phyloP scores from a whole-genome alignment of 2,329 filamentous ascomycete species.

The Penicillium thymicola region DNA sequence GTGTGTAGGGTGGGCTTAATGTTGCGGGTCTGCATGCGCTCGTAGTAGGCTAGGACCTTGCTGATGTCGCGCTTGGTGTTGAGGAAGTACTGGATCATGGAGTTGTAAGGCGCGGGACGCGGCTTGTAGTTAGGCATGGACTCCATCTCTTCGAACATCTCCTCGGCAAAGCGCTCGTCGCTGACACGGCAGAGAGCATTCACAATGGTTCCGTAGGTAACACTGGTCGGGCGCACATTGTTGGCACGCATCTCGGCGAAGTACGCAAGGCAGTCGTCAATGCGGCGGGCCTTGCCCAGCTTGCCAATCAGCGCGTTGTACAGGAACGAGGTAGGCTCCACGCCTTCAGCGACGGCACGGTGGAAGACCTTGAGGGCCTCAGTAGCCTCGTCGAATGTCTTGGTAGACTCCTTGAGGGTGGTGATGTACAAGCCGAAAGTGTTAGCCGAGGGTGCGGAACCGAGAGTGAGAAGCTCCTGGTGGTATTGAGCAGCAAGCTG shows the following conservation, averaged over 20 bases:
- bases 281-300: constrained; percentile 93
- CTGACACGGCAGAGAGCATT: constrained; percentile 96
- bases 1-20: constrained; percentile 94
- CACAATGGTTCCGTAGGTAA: constrained; percentile 97
- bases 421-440: constrained; percentile 99
- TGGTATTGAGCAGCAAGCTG: constrained; percentile 81
- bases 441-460: constrained; percentile 88
- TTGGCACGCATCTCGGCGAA: constrained; percentile 95
- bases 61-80: constrained; percentile 93
- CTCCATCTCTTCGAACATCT: constrained; percentile 99
- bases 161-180: constrained; percentile 95
- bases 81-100: constrained; percentile 99
- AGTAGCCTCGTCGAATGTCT: constrained; percentile 95
- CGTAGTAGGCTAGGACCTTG: constrained; percentile 92
- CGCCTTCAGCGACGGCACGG: constrained; percentile 86
- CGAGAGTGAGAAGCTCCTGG: constrained; percentile 86
- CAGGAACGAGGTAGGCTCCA: constrained; percentile 92
- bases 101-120: constrained; percentile 94
- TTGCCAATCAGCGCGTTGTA: constrained; percentile 99
- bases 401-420: constrained; percentile 94
- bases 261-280: constrained; percentile 97
- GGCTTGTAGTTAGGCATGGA: constrained; percentile 98
- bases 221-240: constrained; percentile 90
- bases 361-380: constrained; percentile 98
- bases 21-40: constrained; percentile 82